Base-by-base conservation (phyloP, 495 filamentous ascomycete genomes). In the Penicillium nucicola region DNA sequence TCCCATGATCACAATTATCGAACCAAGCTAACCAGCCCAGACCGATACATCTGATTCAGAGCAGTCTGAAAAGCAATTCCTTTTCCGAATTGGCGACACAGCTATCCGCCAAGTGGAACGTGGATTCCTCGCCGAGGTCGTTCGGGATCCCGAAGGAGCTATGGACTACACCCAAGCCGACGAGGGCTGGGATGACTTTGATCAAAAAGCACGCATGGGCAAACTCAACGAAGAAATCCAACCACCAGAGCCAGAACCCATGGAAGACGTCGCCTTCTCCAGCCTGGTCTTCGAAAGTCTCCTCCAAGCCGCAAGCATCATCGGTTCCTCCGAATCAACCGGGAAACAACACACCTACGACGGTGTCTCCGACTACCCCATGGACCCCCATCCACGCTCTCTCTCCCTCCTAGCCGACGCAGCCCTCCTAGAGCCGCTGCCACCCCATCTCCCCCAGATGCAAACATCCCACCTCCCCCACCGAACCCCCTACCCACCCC, bases 141-240 rank as follows among this genome's bases (percentile, higher is more conserved):
- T 74, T 7, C 65, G 74, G 17, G 53, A 66, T 13, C 69, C 61
- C 18, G 50, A 64, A 7, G 72, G 68, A 0, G 69, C 74, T 3
- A 53, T 58, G 18, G 60, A 62, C 1, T 70, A 62, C 37, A 62
- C 22, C 67, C 65, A 22, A 68, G 67, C 41, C 0, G 52, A 45
- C 22, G 60, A 47, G 41, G 60, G 56, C 45, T 75, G 71, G 72
- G 71, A 74, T 5, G 69, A 77, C 52, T 77, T 77, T 23, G 50
- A 70, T 19, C 69, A 65, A 42, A 66, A 71, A 12, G 71, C 65
- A 25, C 70, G 66, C 25, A 49, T 75, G 34, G 66, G 67, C 23
- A 60, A 65, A 22, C 65, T 48, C 15, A 40, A 39, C 32, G 46
- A 40, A 17, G 36, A 45, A 32, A 35, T 45, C 13, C 31, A 31